Base-by-base conservation (phyloP, 352 stramenopile species). In the Phytophthora citricola region DNA sequence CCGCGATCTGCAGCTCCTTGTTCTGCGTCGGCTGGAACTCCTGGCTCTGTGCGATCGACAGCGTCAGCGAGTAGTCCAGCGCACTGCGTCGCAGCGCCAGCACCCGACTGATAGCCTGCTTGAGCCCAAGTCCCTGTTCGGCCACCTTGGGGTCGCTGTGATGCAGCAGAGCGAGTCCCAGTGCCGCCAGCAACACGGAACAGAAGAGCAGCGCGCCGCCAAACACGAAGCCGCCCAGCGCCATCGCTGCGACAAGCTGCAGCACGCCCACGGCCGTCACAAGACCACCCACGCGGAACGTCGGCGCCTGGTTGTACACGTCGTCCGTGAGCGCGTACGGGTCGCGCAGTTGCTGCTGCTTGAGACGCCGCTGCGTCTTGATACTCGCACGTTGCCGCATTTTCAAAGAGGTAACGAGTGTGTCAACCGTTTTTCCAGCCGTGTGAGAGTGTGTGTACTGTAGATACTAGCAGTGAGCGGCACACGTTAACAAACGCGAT, bases 31-130 rank as follows among this genome's bases (percentile, higher is more conserved):
- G 43, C 15, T 54, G 29, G 26, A 51, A 55, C 15, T 66, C 54
- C 20, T 71, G 32, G 52, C 75, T 84, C 36, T 83, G 78, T 7
- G 73, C 77, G 27, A 87, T 85, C 8, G 80, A 89, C 11, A 89
- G 65, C 24, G 80, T 89, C 44, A 87, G 71, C 39, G 71, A 82
- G 54, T 85, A 89, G 63, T 85, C 79, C 17, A 87, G 47, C 20
- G 65, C 76, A 36, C 73, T 83, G 38, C 79, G 80, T 20, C 76
- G 75, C 17, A 89, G 67, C 5, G 73, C 54, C 15, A 73, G 20
- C 5, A 78, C 46, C 4, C 53, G 32, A 15, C 58, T 49, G 6
- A 83, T 58, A 0, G 54, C 52, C 26, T 68, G 57, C 43, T 69
- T 60, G 5, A 73, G 14, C n/a, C 64, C 58, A 55, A 73, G 20